phyloP scores from a whole-genome alignment of 148 eudicot species.

The Tetragonia tetragonoides region DNA sequence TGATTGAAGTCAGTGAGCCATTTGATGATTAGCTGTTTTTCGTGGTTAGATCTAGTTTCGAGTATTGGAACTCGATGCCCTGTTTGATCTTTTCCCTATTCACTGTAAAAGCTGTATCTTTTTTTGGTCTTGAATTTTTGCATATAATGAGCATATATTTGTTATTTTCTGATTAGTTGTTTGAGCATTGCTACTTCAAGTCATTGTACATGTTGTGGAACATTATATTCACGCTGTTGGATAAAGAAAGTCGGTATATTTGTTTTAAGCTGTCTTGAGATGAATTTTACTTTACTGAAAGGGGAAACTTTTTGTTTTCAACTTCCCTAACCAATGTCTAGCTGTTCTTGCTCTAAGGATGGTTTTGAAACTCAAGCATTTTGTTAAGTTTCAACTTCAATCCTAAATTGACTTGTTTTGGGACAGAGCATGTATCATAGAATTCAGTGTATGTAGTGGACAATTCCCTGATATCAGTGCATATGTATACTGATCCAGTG shows the following conservation, averaged over 20 bases:
- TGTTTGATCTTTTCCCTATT: not conserved
- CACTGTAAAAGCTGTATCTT: not conserved
- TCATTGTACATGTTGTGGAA: not conserved
- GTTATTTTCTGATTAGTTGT: not conserved
- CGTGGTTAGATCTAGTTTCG: slow-evolving; percentile 21
- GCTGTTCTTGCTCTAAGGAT: not conserved
- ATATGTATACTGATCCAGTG: not conserved
- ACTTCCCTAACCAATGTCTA: not conserved
- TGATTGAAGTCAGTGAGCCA: not conserved
- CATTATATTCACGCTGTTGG: not conserved
- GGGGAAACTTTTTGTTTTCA: not conserved
- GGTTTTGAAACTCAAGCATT: not conserved
- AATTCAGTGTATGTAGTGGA: not conserved
- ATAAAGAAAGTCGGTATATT: not conserved
- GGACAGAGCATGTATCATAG: not conserved
- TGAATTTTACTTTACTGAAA: too few species aligned
- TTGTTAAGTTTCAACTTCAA: not conserved
- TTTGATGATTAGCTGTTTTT: slow-evolving; percentile 4
- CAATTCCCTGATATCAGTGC: not conserved
- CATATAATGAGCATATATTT: not conserved
- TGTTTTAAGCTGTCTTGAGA: too few species aligned
- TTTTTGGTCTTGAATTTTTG: not conserved
- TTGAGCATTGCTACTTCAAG: not conserved
- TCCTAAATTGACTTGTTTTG: not conserved
- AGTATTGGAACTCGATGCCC: not conserved